Percentiles rank a stretch among this genome's conserved stretches.
These are phyloP conservation scores for Euclidium syriacum DNA, from an alignment of 345 rosid species.

Conservation along the genomic window DNA sequence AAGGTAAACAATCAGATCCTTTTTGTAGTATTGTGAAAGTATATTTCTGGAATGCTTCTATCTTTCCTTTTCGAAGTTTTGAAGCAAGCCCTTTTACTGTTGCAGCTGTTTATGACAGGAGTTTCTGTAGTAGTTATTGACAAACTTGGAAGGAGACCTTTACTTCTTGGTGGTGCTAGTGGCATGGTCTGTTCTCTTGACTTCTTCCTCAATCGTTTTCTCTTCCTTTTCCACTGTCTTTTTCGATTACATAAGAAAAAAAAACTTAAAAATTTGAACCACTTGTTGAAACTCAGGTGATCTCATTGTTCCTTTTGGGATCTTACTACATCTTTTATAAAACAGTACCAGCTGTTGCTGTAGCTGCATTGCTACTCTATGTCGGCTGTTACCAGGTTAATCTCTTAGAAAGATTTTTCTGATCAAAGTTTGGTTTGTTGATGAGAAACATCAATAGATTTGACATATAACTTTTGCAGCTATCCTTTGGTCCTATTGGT, in stretches of 20 bases:
- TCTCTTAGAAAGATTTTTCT: conserved; percentile 14
- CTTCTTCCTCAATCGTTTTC: not conserved
- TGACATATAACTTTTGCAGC: conserved; percentile 45
- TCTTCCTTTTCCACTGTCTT: not conserved
- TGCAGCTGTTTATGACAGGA: conserved; percentile 92
- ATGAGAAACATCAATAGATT: too few species aligned
- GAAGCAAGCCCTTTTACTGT: conserved; percentile 1
- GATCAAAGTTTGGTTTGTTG: too few species aligned
- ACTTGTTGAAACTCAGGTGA: conserved; percentile 43
- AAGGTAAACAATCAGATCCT: conserved; percentile 47
- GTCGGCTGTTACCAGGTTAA: conserved; percentile 96
- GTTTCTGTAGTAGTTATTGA: conserved; percentile 78
- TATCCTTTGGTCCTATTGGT: conserved; percentile 97
- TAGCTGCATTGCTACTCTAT: conserved; percentile 71
- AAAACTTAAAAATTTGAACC: not conserved
- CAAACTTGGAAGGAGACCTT: conserved; percentile 90
- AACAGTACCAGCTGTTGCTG: conserved; percentile 58
- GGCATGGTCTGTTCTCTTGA: conserved; percentile 63
- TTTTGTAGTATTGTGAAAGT: conserved; percentile 3
- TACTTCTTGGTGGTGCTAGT: conserved; percentile 87
- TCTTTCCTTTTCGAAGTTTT: not conserved
- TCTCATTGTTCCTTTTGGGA: conserved; percentile 84
- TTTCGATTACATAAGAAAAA: not conserved
- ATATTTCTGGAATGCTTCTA: not conserved
- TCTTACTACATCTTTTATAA: conserved; percentile 83